Conservation (phyloP, 2,329 filamentous ascomycete species). For the Myrmaecium sp. region DNA sequence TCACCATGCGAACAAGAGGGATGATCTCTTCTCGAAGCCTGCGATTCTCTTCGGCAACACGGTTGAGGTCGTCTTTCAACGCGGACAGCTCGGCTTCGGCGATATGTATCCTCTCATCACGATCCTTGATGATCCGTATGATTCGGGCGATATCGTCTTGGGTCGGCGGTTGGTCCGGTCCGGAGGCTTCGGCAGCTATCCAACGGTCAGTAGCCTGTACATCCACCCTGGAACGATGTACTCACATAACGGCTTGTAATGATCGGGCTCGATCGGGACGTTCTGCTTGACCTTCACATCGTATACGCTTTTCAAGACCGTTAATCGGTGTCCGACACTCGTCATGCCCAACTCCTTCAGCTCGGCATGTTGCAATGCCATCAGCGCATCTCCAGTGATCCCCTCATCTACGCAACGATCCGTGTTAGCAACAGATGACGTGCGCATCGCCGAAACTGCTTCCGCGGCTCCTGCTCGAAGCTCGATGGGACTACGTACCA, state of each 20-base stretch:
- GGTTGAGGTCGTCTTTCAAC: conserved; percentile 38
- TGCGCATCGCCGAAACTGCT: too few relatives aligned
- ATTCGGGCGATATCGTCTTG: conserved; percentile 85
- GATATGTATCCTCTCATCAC: conserved; percentile 75
- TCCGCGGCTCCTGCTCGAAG: too few relatives aligned
- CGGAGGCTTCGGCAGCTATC: conserved; percentile 73
- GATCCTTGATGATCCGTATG: conserved; percentile 72
- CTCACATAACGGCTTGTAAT: conserved; percentile 82
- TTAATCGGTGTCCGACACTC: conserved; percentile 86
- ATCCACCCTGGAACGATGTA: background rate
- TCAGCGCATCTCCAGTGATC: conserved; percentile 79
- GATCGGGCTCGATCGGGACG: conserved; percentile 75
- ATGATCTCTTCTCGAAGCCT: conserved; percentile 81
- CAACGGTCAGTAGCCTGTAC: conserved; percentile 3
- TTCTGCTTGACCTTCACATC: conserved; percentile 92
- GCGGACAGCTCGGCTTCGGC: conserved; percentile 71
- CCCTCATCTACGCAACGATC: conserved; percentile 54
- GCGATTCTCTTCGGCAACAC: conserved; percentile 61
- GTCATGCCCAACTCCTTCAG: conserved; percentile 86
- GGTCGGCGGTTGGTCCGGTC: conserved; percentile 71
- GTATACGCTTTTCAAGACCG: conserved; percentile 89
- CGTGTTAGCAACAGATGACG: conserved; percentile 4
- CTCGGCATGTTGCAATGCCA: conserved; percentile 80
- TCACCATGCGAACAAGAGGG: conserved; percentile 75
- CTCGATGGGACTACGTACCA: conserved; percentile 53